Evolutionary conservation across 1,139 yeast genomes (phyloP).

Genomic region (Taphrina confusa): DNA sequence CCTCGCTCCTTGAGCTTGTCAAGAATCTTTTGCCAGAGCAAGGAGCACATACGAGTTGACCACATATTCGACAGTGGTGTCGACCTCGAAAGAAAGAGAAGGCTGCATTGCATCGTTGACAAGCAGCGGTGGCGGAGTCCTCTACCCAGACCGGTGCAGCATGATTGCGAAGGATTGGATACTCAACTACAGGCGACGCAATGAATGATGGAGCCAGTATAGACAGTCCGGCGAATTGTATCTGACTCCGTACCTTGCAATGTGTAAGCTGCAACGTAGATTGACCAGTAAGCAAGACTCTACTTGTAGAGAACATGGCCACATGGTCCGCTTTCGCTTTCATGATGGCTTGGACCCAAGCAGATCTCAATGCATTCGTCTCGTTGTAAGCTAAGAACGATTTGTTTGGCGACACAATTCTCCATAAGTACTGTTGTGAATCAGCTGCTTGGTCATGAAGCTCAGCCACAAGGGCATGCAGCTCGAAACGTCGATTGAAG

Average conservation of each 20-base stretch:
- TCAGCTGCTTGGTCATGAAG: not conserved
- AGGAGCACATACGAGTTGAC: slow-evolving; percentile 15
- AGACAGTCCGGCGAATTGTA: not conserved
- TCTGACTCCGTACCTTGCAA: not conserved
- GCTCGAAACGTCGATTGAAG: slow-evolving; percentile 6
- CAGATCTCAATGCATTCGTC: not conserved
- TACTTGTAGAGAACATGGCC: not conserved
- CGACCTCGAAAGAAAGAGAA: slow-evolving; percentile 24
- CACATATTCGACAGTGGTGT: slow-evolving; percentile 35
- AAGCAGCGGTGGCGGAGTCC: slow-evolving; percentile 4
- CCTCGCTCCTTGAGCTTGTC: slow-evolving; percentile 19
- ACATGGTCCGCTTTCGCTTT: slow-evolving; percentile 3
- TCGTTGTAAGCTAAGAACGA: slow-evolving; percentile 4
- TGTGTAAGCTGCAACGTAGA: slow-evolving; percentile 1
- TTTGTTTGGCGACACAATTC: not conserved
- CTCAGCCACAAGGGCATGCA: slow-evolving; percentile 4
- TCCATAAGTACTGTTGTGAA: slow-evolving; percentile 4
- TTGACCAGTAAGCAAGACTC: not conserved
- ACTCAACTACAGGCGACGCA: not conserved
- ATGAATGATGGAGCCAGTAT: not conserved
- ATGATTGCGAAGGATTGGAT: slow-evolving; percentile 13
- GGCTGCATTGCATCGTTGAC: slow-evolving; percentile 11
- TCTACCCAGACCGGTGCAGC: slow-evolving; percentile 26
- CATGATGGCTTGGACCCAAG: slow-evolving; percentile 16
- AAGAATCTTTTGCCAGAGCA: slow-evolving; percentile 25